phyloP scores from a whole-genome alignment of 257 asterid genomes.

The Paulownia fortunei region DNA sequence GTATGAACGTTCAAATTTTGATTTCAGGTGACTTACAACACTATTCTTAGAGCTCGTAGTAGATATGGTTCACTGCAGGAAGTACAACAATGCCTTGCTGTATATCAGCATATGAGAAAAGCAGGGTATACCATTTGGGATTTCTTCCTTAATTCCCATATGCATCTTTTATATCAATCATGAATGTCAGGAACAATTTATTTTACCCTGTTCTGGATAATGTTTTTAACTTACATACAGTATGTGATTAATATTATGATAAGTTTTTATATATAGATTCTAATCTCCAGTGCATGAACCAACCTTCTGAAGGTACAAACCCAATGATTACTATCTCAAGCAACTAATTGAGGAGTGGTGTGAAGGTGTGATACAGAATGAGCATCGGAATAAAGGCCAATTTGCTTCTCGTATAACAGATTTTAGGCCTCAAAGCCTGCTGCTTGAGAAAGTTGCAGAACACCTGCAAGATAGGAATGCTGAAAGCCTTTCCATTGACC shows the following conservation, averaged over 20 bases:
- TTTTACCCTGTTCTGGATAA: no score
- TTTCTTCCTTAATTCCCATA: conserved; percentile 14
- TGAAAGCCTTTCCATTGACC: conserved; percentile 70
- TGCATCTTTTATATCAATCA: conserved; percentile 8
- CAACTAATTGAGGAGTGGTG: conserved; percentile 97
- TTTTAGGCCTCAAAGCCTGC: conserved; percentile 61
- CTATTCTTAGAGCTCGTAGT: conserved; percentile 86
- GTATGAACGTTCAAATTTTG: conserved; percentile 19
- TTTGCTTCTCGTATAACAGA: conserved; percentile 40
- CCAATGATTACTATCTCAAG: conserved; percentile 87
- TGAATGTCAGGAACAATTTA: conserved; percentile 8
- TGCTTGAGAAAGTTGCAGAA: conserved; percentile 87
- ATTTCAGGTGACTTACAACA: conserved; percentile 86
- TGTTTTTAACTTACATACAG: conserved; percentile 4
- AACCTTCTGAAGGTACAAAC: conserved; percentile 69
- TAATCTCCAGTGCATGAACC: conserved; percentile 24
- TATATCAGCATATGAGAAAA: conserved; percentile 93
- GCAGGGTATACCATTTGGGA: conserved; percentile 67
- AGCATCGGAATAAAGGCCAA: conserved; percentile 34
- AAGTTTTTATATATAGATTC: conserved; percentile 16
- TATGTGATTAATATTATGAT: no score
- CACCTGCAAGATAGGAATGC: conserved; percentile 75
- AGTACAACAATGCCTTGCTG: conserved; percentile 84
- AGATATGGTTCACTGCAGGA: conserved; percentile 80
- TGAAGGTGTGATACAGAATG: conserved; percentile 81